Base-by-base conservation (phyloP, 1,284 basidiomycete species). In the Moniliella sp. region DNA sequence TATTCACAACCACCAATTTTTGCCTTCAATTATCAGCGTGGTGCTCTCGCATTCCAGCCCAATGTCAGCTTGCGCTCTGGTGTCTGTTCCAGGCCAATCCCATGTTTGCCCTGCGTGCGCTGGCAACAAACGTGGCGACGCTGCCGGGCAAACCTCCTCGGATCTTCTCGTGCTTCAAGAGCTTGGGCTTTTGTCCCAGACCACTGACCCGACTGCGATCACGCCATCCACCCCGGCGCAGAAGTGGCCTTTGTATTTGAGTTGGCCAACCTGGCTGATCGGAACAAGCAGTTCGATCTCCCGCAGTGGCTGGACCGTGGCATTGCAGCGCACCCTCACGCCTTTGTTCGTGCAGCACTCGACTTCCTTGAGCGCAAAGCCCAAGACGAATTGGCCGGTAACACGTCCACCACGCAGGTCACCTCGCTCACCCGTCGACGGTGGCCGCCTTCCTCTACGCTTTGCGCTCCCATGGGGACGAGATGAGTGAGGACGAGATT, bases 291-390 rank as follows among this genome's bases (percentile, higher is more conserved):
- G 52, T 69, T 97, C 48, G 84, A 94, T 50, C 69, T 97, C 30
- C 86, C 93, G 63, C 82, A 88, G 61, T 97, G 86, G 86, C 68
- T 97, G 3, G 74, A 78, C 23, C 79, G 84, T 59, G 77, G 80
- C 47, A 77, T 91, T 25, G 66, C 72, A 10, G 39, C 38, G 19
- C 77, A 84, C 45, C 80, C 80, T 2, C 70, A 71, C 25, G 79
- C 82, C 40, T 93, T 94, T 52, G 69, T 93, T 27, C 74, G 78
- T 36, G 74, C 79, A 10, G 40, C 48, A 4, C 47, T 59, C 18
- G 54, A 59, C 27, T 59, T 56, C 38, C 40, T 59, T 27, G 54
- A 57, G 34, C 33, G 33, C 27, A 57, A 57, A 33, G 42, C 45
- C 17, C 55, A 53, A 41, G 54, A 53, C 29, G 56, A 59, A 26